Evolutionary conservation across 768 basidiomycete species (phyloP).

Genomic region (Chlorophyllum brunneum): DNA sequence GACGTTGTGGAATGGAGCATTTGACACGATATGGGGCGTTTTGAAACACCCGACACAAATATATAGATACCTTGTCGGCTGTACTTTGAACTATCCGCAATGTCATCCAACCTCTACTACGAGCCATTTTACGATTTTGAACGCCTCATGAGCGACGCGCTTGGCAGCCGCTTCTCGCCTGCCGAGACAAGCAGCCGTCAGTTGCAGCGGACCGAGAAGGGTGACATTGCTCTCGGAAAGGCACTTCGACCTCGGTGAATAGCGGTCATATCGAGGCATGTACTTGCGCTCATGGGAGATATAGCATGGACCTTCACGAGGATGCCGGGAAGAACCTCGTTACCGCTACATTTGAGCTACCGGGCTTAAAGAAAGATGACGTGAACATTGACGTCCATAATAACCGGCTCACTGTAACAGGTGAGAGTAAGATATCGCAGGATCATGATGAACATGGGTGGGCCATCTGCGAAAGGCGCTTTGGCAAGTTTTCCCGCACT

Average conservation of each 20-base stretch:
- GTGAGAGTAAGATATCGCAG: slow-evolving; percentile 30
- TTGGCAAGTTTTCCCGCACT: slow-evolving; percentile 45
- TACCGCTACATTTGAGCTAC: slow-evolving; percentile 52
- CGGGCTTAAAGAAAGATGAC: slow-evolving; percentile 47
- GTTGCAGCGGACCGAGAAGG: slow-evolving; percentile 4
- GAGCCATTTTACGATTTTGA: slow-evolving; percentile 41
- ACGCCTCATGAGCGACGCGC: slow-evolving; percentile 36
- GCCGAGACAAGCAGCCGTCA: background rate
- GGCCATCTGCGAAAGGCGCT: slow-evolving; percentile 42
- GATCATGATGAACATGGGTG: slow-evolving; percentile 34
- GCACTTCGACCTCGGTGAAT: background rate
- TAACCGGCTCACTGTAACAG: slow-evolving; percentile 43
- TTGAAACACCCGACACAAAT: too few species aligned
- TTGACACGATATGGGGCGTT: too few species aligned
- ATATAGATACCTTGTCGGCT: too few species aligned
- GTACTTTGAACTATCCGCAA: too few species aligned
- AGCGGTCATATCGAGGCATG: too few species aligned
- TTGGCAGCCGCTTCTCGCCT: background rate
- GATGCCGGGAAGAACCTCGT: slow-evolving; percentile 26
- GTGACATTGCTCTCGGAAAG: background rate
- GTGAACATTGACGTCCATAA: slow-evolving; percentile 45
- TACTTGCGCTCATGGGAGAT: background rate
- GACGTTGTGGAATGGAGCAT: too few species aligned
- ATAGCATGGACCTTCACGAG: slow-evolving; percentile 10
- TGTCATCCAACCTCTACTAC: background rate